Percentiles rank a stretch among this genome's conserved stretches.
Evolutionary conservation across 768 basidiomycete genomes (phyloP).

Genomic region (Boletus rex-veris): DNA sequence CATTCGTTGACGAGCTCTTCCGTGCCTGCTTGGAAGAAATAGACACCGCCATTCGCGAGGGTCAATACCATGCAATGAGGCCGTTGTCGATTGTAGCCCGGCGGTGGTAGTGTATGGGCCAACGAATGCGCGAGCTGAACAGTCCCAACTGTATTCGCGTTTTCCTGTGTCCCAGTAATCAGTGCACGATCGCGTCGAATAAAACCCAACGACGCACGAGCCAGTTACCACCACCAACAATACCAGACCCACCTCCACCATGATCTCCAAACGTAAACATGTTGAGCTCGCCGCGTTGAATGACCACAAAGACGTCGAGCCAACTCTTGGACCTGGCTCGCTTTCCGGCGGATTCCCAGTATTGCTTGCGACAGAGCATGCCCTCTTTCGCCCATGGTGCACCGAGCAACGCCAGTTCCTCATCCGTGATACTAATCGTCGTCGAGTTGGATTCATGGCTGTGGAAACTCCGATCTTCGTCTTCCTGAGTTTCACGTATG

Average conservation of each 20-base stretch:
- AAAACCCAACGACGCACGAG: conserved; percentile 57
- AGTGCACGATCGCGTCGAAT: conserved; percentile 6
- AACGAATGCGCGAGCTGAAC: conserved; percentile 84
- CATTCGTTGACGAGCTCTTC: conserved; percentile 99
- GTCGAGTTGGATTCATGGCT: conserved; percentile 67
- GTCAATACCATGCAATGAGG: conserved; percentile 96
- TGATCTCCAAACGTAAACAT: conserved; percentile 94
- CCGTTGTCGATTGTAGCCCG: conserved; percentile 87
- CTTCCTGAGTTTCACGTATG: conserved; percentile 91
- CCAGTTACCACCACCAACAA: conserved; percentile 97
- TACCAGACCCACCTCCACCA: conserved; percentile 54
- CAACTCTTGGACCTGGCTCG: conserved; percentile 86
- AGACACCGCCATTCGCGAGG: conserved; percentile 83
- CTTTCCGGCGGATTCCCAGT: conserved; percentile 83
- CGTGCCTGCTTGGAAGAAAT: conserved; percentile 98
- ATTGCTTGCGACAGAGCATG: conserved; percentile 90
- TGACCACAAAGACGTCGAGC: conserved; percentile 95
- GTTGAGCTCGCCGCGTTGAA: conserved; percentile 88
- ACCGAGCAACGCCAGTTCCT: conserved; percentile 91
- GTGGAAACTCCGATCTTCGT: conserved; percentile 66
- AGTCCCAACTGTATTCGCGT: conserved; percentile 80
- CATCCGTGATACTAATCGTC: conserved; percentile 85
- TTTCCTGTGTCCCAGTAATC: conserved; percentile 52
- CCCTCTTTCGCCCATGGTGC: conserved; percentile 99
- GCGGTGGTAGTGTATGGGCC: conserved; percentile 82